Percentiles rank a stretch among this genome's conserved stretches.
Conservation (phyloP, 1,284 basidiomycete species). For the Exobasidium cylindrosporum region DNA sequence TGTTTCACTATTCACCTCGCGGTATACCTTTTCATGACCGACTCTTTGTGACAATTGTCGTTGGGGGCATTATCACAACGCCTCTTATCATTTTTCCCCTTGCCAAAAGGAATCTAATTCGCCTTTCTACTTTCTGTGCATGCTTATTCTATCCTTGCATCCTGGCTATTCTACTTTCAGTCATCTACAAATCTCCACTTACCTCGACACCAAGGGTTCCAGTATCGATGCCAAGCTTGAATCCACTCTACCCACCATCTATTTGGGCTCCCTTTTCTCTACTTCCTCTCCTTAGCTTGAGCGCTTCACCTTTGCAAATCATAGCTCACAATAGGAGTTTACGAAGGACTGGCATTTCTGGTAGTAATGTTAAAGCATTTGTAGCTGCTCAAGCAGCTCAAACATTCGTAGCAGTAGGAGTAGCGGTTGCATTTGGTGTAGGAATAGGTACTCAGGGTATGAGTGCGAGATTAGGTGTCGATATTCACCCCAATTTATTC, state of each 20-base stretch:
- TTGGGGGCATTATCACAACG: slow-evolving; percentile 38
- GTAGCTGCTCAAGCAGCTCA: slow-evolving; percentile 44
- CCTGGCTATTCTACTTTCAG: slow-evolving; percentile 32
- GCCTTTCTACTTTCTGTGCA: slow-evolving; percentile 41
- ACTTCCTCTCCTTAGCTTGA: slow-evolving; percentile 46
- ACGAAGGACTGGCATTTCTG: slow-evolving; percentile 36
- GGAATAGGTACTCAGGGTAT: slow-evolving; percentile 40
- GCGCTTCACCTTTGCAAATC: slow-evolving; percentile 48
- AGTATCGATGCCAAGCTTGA: slow-evolving; percentile 23
- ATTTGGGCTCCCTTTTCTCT: slow-evolving; percentile 52
- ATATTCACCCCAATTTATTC: slow-evolving; percentile 45
- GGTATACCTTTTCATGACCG: slow-evolving; percentile 46
- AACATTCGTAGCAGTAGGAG: slow-evolving; percentile 31
- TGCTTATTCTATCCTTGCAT: slow-evolving; percentile 42
- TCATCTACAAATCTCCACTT: slow-evolving; percentile 21
- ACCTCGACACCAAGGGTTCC: background rate
- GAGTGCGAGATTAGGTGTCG: slow-evolving; percentile 25
- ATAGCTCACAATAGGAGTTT: slow-evolving; percentile 49
- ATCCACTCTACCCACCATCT: slow-evolving; percentile 34
- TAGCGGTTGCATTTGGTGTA: slow-evolving; percentile 37
- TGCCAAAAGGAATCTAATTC: slow-evolving; percentile 50
- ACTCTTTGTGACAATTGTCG: slow-evolving; percentile 44
- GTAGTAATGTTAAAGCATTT: slow-evolving; percentile 49
- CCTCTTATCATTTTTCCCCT: slow-evolving; percentile 49
- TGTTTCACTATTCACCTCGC: slow-evolving; percentile 43